A percentile compares a stretch with the other conserved stretches of the same genome.
phyloP scores from a whole-genome alignment of 169 alveolate genomes.

The Plasmodium berghei region DNA sequence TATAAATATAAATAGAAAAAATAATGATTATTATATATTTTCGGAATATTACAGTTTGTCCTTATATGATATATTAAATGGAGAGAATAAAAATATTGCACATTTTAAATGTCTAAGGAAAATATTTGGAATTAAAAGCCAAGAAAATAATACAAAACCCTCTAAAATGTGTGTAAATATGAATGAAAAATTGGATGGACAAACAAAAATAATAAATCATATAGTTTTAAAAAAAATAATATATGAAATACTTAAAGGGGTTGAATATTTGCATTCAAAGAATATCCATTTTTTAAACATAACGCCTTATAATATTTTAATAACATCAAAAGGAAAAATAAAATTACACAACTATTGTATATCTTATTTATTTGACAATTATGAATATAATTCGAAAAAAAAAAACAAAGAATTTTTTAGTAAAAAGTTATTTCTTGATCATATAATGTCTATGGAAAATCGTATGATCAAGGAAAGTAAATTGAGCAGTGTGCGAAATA shows the following conservation, averaged over 20 bases:
- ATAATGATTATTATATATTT: conserved; percentile 17
- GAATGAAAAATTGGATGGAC: neutral
- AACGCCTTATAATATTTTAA: conserved; percentile 14
- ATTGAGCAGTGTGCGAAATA: no score
- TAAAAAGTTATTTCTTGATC: neutral
- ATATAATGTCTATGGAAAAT: neutral
- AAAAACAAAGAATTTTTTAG: conserved; percentile 11
- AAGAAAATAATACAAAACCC: neutral
- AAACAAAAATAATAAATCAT: conserved; percentile 20
- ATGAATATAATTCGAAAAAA: neutral
- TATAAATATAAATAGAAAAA: conserved; percentile 28
- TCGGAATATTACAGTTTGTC: conserved; percentile 56
- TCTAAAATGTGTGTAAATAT: neutral
- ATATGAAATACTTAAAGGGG: conserved; percentile 24
- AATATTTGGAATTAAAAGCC: neutral
- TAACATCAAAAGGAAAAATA: conserved; percentile 35
- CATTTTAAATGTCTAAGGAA: conserved; percentile 22
- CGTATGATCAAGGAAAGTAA: neutral
- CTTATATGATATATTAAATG: conserved; percentile 31
- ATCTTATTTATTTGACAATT: conserved; percentile 23
- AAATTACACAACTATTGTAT: conserved; percentile 54
- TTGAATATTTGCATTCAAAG: conserved; percentile 32
- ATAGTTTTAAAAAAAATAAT: conserved; percentile 14
- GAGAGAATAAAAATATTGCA: conserved; percentile 6
- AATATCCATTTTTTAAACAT: conserved; percentile 13